Evolutionary conservation across 441 rosid genomes (phyloP), one percentile per base, ranked within the genome.

Genomic region (Capsella rubella): DNA sequence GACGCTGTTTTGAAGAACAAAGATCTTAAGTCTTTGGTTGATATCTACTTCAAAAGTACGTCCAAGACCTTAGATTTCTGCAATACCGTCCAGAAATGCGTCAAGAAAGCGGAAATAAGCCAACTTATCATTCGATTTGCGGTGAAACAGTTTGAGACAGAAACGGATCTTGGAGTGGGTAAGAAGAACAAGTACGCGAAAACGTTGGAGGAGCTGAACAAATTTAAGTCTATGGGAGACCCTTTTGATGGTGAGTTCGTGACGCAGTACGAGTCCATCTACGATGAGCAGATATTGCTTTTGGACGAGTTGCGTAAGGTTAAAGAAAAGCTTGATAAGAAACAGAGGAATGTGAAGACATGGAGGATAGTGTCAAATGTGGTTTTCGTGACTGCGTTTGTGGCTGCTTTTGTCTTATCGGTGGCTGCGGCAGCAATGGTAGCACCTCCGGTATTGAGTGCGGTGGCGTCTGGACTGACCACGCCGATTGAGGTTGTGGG

Each of bases 161-260:
- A 76, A 21, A 45, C 71, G 1, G 34, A 57, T 8, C 21, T 71
- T 16, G 69, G 32, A 40, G 72, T 31, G 37, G 49, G 3, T 14
- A 45, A 75, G 31, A 52, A 14, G 14, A 51, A n/a, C 2, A 67
- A 43, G 64, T 62, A 69, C 11, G 53, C 35, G 0, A 76, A 55
- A 55, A 69, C 79, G 0, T 13, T 69, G 66, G 79, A 69, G 53
- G 79, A 76, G 60, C 54, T 76, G 53, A 76, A 47, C 8, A 76
- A 76, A 43, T 63, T 76, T 70, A 55, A 46, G 49, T 59, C 79
- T 14, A 31, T 62, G 46, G 75, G 74, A 51, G 70, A 76, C 10
- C 79, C 75, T 35, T 75, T 76, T 8, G 75, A 55, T 29, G 60
- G 40, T 1, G 75, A 46, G 5, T 55, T 76, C 31, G 4, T 31